Conservation (phyloP, 805 yeast genomes). For the Wickerhamiella bombiphila region DNA sequence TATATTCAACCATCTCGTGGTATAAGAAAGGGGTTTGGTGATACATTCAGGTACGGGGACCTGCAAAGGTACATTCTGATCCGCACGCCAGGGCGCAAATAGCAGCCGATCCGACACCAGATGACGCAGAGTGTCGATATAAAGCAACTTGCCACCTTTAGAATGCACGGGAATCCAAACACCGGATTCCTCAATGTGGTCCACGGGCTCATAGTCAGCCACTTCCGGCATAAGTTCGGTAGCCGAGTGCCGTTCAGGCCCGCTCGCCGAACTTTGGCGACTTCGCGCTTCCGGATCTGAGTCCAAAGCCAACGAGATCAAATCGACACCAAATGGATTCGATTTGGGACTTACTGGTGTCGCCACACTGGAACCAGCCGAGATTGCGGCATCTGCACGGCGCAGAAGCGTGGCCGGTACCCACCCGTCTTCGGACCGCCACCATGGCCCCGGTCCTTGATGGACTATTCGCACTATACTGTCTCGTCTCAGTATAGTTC, state of each 20-base stretch:
- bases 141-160: background rate
- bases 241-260: background rate
- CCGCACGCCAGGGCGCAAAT: too few species aligned
- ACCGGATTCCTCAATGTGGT: background rate
- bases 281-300: too few species aligned
- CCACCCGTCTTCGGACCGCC: background rate
- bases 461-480: background rate
- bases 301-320: background rate
- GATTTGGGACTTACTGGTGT: background rate
- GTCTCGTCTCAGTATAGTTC: background rate
- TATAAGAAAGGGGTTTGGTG: too few species aligned
- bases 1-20: too few species aligned
- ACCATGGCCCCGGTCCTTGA: background rate
- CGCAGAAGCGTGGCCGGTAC: background rate
- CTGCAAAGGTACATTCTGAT: too few species aligned
- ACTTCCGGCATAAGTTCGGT: background rate
- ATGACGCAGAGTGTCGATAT: background rate
- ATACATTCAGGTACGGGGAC: too few species aligned
- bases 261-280: background rate
- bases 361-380: background rate
- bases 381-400: background rate
- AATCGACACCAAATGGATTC: background rate
- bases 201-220: background rate
- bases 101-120: background rate
- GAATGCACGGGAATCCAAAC: background rate